Base-by-base conservation (phyloP, 768 basidiomycete species). In the Cantharellus cinnabarinus region DNA sequence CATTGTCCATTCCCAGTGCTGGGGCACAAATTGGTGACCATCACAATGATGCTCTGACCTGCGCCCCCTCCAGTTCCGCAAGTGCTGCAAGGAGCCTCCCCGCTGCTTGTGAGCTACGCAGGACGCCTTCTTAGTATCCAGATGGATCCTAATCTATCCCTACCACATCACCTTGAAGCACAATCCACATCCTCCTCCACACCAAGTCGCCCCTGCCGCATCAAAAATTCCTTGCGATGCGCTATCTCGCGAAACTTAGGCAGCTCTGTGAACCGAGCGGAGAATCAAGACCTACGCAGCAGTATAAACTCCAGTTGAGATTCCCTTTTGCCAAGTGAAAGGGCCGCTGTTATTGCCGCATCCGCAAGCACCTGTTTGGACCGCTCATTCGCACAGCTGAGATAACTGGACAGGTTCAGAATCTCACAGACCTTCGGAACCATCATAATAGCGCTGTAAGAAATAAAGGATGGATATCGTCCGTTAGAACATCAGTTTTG, bases 1-100 rank as follows among this genome's bases (percentile, higher is more conserved):
- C 56, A 57, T 29, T 57, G 56, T 42, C 40, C 56, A 29, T 57
- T 57, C 14, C 56, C 56, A 41, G 41, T 57, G 40, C 44, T 57
- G 2, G 56, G 56, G 29, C 41, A 29, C 5, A 38, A 42, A n/a
- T 56, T 56, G 55, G 55, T 56, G 38, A 57, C 56, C 56, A 57
- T 57, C 29, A 57, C 56, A 42, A 29, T 57, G 34, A 57, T 57
- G 39, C 39, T 57, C 41, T 57, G 56, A 2, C 56, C 56, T 3
- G 56, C 37, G 4, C 38, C 56, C 3, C 39, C 56, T 3, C 56
- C 56, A 57, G 20, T 39, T 42, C 3, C 56, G 40, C 14, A 39
- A 57, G 5, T 39, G 10, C 35, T 39, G 44, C n/a, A 39, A 57
- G 4, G 56, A 34, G 5, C 40, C 37, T 7, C 44, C 35, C 34